phyloP scores from a whole-genome alignment of 148 eudicot species.

The Linanthus parryae region DNA sequence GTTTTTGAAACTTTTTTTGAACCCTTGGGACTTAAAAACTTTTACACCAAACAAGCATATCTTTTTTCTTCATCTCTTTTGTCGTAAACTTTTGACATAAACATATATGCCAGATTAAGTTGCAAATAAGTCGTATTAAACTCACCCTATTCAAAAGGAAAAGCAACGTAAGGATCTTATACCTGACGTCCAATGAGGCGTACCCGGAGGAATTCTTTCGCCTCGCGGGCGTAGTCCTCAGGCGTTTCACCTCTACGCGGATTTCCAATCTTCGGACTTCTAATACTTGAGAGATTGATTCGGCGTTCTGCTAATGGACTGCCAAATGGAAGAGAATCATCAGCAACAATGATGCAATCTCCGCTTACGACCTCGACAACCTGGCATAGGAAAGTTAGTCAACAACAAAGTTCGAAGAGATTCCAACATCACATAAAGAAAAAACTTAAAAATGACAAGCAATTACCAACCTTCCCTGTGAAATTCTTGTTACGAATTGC shows the following conservation, averaged over 20 bases:
- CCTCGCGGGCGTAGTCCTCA: conserved; percentile 78
- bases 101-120: no score
- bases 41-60: no score
- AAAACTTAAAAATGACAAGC: neutral
- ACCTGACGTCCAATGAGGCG: conserved; percentile 91
- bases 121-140: no score
- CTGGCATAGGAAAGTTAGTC: no score
- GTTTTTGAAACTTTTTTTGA: no score
- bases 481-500: conserved; percentile 94
- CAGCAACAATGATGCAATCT: conserved; percentile 85
- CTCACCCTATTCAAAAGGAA: neutral
- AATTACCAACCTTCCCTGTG: conserved; percentile 74
- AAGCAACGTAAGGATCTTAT: conserved; percentile 4
- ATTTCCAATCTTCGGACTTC: conserved; percentile 78
- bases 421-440: no score
- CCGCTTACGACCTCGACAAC: conserved; percentile 94
- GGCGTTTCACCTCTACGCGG: conserved; percentile 64
- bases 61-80: no score
- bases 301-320: conserved; percentile 83
- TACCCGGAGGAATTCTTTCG: conserved; percentile 80
- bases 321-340: conserved; percentile 88
- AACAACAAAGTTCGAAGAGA: no score
- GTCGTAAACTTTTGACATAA: no score
- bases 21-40: no score
- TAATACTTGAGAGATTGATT: conserved; percentile 92